Evolutionary conservation across 2,329 filamentous ascomycete species (phyloP), one percentile per base, ranked within the genome.

Genomic region (Verticillium longisporum): DNA sequence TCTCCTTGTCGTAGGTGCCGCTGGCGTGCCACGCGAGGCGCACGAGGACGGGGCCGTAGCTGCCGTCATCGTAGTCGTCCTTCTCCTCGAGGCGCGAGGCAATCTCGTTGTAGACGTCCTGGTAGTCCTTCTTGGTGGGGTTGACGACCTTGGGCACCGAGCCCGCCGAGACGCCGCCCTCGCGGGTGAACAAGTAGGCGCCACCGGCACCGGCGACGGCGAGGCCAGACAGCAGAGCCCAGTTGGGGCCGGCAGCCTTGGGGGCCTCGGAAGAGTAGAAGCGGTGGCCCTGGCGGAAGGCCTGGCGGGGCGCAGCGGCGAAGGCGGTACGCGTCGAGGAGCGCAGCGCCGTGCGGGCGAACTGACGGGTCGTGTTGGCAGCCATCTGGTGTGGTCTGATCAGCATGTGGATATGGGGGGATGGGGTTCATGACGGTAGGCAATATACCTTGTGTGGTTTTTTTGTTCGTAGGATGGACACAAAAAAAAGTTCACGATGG

Each of bases 41-140:
- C 66, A 98, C 79, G 61, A 98, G 82, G 63, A 98, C 92, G 33
- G 94, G 95, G 61, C 92, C 94, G 74, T 96, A 98, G 80, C 90
- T 95, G 68, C 95, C 94, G 75, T 99, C 94, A 71, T 98, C 94
- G 75, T 98, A 98, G 67, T 97, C 89, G 69, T 95, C 91, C 73
- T 96, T 87, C 78, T 97, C 91, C 76, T 95, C 88, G 60, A 98
- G 81, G 63, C 83, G 83, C 71, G 81, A 78, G 60, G 94, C 93
- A 69, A 98, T 87, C 72, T 88, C 88, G 74, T 97, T 85, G 81
- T 98, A 98, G 60, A 98, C 91, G 77, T 91, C 89, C 82, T 97
- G 92, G 82, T 97, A 98, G 78, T 99, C 92, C 69, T 89, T 88
- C 77, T 89, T 86, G 71, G 85, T 89, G 63, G 92, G 91, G 58